Base-by-base conservation (phyloP, 2,329 filamentous ascomycete genomes). In the Chalaropsis ovoidea region DNA sequence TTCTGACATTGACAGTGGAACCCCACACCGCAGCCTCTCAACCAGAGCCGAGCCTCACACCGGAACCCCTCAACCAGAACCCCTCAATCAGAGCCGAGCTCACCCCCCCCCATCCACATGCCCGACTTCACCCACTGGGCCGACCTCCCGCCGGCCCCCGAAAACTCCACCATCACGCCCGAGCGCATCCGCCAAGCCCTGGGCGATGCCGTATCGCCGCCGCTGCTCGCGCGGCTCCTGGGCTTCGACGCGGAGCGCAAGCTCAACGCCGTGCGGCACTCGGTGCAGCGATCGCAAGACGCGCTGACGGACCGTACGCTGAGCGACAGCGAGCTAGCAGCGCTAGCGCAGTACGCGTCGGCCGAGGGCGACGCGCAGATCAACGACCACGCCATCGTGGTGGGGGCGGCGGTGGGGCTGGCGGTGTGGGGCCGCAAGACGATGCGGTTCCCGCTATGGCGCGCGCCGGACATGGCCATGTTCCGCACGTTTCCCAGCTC, bases 371-470 rank as follows among this genome's bases (percentile, higher is more conserved):
- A 69, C 22, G 64, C 69, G 24, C 42, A 65, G 11, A 67, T 74
- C 58, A 70, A 69, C 35, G 72, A 71, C 63, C 70, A 75, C 24
- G 70, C 72, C 56, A 74, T 71, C 43, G 74, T 73, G n/a, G 65
- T 72, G 6, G 70, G 66, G 19, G 15, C 72, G 1, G 71, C 74
- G 5, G 66, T 63, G 2, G 69, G 67, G 56, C 39, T 74, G 62
- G 67, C 75, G 1, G 73, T 70, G 42, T 67, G 69, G 10, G 71
- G 72, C 3, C 72, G 74, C 49, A 69, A 69, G 22, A 74, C 70
- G 2, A 77, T 75, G 69, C 73, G 72, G 5, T 79, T 80, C 68
- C 76, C 77, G 17, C 72, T 79, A 49, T 76, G 73, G 70, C 72
- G 70, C 45, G 76, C 76, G 1, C 73, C 74, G 56, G 69, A 71